These are phyloP conservation scores for Colletotrichum acutatum DNA, from an alignment of 2,329 filamentous ascomycete genomes.

Conservation along the genomic window DNA sequence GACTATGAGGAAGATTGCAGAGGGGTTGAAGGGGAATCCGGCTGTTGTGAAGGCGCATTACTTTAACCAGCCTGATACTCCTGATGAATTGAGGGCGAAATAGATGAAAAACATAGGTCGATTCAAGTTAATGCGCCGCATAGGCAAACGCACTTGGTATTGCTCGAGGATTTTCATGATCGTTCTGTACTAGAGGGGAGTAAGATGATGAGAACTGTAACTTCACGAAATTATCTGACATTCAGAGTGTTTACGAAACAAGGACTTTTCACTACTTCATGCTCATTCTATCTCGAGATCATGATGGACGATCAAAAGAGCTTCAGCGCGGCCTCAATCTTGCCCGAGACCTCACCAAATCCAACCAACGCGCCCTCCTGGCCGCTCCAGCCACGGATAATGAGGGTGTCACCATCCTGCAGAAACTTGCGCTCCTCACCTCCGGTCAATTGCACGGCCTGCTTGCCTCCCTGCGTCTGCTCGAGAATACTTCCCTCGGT, in stretches of 20 bases:
- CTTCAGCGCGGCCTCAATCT: constrained; percentile 55
- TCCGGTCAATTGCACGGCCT: constrained; percentile 67
- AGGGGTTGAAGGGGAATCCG: constrained; percentile 57
- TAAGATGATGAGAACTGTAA: no score
- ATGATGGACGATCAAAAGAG: constrained; percentile 40
- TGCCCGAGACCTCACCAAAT: constrained; percentile 79
- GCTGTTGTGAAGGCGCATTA: constrained; percentile 65
- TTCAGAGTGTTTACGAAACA: not conserved
- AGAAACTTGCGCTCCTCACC: constrained; percentile 78
- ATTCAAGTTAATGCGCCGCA: not conserved
- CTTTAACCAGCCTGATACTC: constrained; percentile 62
- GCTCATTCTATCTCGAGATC: not conserved
- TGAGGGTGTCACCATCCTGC: constrained; percentile 78
- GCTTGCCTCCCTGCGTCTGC: constrained; percentile 76
- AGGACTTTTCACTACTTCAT: not conserved
- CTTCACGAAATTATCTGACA: not conserved
- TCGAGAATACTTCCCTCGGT: constrained; percentile 78
- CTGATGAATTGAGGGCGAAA: constrained; percentile 31
- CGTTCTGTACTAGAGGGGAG: no score
- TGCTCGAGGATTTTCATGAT: no score
- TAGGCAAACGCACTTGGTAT: no score
- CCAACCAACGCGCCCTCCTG: constrained; percentile 76
- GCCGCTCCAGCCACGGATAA: constrained; percentile 74
- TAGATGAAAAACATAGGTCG: not conserved
- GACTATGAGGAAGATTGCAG: constrained; percentile 56